Conservation (phyloP, 2,329 filamentous ascomycete genomes). For the Calonectria pseudoturangicola region DNA sequence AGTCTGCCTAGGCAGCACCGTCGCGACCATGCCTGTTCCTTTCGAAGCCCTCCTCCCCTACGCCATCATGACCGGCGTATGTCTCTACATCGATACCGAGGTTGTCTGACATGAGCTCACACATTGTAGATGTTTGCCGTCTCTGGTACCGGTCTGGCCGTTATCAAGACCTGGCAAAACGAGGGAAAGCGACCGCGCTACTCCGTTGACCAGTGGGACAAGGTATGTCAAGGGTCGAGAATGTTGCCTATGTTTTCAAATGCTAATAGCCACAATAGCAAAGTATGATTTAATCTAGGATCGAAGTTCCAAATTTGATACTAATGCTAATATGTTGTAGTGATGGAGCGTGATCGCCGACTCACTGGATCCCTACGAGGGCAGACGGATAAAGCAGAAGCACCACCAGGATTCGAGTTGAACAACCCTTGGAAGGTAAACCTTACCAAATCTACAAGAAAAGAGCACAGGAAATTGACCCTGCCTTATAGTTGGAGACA, state of each 20-base stretch:
- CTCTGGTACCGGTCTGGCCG: conserved; percentile 74
- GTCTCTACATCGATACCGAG: conserved; percentile 53
- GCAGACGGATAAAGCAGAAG: conserved; percentile 72
- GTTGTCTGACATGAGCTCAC: conserved; percentile 50
- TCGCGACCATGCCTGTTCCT: conserved; percentile 73
- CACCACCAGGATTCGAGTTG: conserved; percentile 76
- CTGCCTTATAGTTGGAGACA: conserved; percentile 69
- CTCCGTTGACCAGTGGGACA: conserved; percentile 78
- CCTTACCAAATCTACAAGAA: conserved; percentile 28
- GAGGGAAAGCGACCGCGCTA: conserved; percentile 77
- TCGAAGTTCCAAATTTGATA: conserved; percentile 14
- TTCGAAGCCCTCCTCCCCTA: conserved; percentile 80
- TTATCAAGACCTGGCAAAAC: conserved; percentile 74
- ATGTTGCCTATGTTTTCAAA: conserved; percentile 6
- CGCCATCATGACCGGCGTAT: conserved; percentile 77
- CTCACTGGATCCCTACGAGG: conserved; percentile 76
- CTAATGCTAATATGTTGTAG: conserved; percentile 59
- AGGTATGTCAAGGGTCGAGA: conserved; percentile 67
- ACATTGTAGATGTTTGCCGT: conserved; percentile 76
- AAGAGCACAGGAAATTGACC: conserved; percentile 14
- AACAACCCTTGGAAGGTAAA: conserved; percentile 79
- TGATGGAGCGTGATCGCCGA: conserved; percentile 80
- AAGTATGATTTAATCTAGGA: conserved; percentile 65
- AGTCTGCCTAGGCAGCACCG: conserved; percentile 59
- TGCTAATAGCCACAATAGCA: conserved; percentile 66